These are phyloP conservation scores for Cystobasidium slooffiae DNA, from an alignment of 1,284 basidiomycete genomes.

Conservation along the genomic window DNA sequence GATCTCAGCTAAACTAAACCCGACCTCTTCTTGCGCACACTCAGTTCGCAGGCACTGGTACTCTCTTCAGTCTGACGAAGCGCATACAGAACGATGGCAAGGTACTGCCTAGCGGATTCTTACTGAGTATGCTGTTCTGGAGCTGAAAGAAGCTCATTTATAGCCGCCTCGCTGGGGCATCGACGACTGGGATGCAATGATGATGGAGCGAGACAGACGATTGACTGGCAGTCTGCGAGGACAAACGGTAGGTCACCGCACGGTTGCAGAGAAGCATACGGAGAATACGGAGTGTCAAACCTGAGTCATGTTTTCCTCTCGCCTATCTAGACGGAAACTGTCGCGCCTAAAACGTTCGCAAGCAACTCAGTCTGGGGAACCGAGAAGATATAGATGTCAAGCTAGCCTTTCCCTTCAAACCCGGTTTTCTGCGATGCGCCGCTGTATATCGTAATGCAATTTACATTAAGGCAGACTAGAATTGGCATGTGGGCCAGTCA, in stretches of 20 bases:
- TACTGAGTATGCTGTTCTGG: not conserved
- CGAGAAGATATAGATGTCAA: slow-evolving; percentile 58
- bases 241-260: slow-evolving; percentile 66
- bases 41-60: slow-evolving; percentile 79
- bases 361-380: slow-evolving; percentile 80
- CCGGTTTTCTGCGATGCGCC: too few relatives aligned
- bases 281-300: not conserved
- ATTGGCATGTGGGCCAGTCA: too few relatives aligned
- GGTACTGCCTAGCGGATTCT: slow-evolving; percentile 61
- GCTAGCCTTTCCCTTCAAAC: not conserved
- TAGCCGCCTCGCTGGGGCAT: slow-evolving; percentile 81
- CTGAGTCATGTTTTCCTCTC: not conserved
- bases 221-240: slow-evolving; percentile 86
- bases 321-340: slow-evolving; percentile 67
- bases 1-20: slow-evolving; percentile 4
- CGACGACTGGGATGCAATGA: slow-evolving; percentile 89
- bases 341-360: slow-evolving; percentile 73
- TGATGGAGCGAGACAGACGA: slow-evolving; percentile 86
- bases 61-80: slow-evolving; percentile 76
- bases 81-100: slow-evolving; percentile 84
- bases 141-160: not conserved
- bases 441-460: too few relatives aligned
- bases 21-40: not conserved
- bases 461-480: not conserved
- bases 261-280: not conserved